phyloP scores from a whole-genome alignment of 495 filamentous ascomycete genomes.

The Aspergillus bridgeri region DNA sequence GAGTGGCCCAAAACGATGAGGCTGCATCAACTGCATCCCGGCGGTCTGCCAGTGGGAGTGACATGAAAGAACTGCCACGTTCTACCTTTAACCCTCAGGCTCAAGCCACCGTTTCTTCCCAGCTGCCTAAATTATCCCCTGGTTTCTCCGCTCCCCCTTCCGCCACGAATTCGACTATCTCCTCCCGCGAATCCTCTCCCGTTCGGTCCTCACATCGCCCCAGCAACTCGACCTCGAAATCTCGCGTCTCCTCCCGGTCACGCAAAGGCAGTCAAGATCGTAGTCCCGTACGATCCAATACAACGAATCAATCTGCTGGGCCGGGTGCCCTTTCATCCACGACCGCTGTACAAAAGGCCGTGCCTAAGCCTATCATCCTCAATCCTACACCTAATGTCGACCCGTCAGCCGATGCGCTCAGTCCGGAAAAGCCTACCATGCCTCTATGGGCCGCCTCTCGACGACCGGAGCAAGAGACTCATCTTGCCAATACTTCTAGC shows the following conservation, averaged over 20 bases:
- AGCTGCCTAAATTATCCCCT: slow-evolving; percentile 38
- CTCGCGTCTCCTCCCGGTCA: slow-evolving; percentile 47
- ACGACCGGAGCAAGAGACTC: slow-evolving; percentile 37
- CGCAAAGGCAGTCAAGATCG: slow-evolving; percentile 68
- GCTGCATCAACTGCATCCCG: slow-evolving; percentile 22
- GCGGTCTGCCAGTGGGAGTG: slow-evolving; percentile 31
- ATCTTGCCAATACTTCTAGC: slow-evolving; percentile 41
- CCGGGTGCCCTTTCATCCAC: slow-evolving; percentile 51
- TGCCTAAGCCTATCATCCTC: slow-evolving; percentile 59
- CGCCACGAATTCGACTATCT: slow-evolving; percentile 40
- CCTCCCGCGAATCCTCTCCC: slow-evolving; percentile 51
- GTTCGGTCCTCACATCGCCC: slow-evolving; percentile 36
- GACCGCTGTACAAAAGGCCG: slow-evolving; percentile 58
- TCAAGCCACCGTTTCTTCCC: slow-evolving; percentile 28
- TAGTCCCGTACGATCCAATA: slow-evolving; percentile 56
- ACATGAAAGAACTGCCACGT: slow-evolving; percentile 33
- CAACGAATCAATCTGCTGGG: slow-evolving; percentile 38
- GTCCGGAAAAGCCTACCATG: slow-evolving; percentile 61
- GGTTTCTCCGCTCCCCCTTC: slow-evolving; percentile 34
- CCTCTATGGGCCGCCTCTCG: slow-evolving; percentile 56
- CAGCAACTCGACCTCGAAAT: slow-evolving; percentile 28
- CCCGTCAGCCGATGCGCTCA: slow-evolving; percentile 53
- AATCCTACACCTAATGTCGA: slow-evolving; percentile 52
- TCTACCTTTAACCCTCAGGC: slow-evolving; percentile 29
- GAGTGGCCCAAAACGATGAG: slow-evolving; percentile 29